Conservation (phyloP, 768 basidiomycete genomes). For the Boletus barrowsii region DNA sequence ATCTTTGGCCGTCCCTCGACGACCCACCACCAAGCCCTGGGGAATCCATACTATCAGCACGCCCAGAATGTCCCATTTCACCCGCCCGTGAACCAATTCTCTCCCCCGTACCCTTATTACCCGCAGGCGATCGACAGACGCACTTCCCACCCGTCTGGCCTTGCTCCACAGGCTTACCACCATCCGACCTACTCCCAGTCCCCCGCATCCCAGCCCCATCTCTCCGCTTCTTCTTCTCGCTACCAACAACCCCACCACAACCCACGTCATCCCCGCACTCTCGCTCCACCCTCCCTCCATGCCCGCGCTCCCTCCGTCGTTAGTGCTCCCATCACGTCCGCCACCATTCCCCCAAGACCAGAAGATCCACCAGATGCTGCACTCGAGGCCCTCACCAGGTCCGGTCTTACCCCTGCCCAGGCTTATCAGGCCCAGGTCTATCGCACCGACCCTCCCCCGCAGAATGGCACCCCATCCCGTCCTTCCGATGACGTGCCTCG, state of each 20-base stretch:
- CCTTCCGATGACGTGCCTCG: conserved; percentile 33
- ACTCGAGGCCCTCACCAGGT: conserved; percentile 42
- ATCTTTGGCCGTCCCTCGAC: conserved; percentile 80
- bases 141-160: conserved; percentile 43
- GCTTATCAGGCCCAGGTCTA: conserved; percentile 79
- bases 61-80: conserved; percentile 16
- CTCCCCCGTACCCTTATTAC: conserved; percentile 40
- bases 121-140: conserved; percentile 44
- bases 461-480: conserved; percentile 28
- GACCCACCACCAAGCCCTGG: conserved; percentile 43
- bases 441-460: conserved; percentile 40
- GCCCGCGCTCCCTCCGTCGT: conserved; percentile 51
- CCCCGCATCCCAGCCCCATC: conserved; percentile 24
- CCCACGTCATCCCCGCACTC: conserved; percentile 24
- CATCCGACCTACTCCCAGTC: conserved; percentile 36
- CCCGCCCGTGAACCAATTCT: conserved; percentile 27
- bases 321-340: conserved; percentile 40
- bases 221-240: conserved; percentile 5
- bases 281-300: conserved; percentile 41
- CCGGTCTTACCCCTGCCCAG: conserved; percentile 71
- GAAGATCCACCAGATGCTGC: conserved; percentile 49
- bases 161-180: conserved; percentile 30
- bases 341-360: conserved; percentile 44
- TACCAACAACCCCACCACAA: conserved; percentile 19
- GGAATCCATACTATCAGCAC: conserved; percentile 17